Base-by-base conservation (phyloP, 768 basidiomycete genomes). In the Lactarius sanguifluus region DNA sequence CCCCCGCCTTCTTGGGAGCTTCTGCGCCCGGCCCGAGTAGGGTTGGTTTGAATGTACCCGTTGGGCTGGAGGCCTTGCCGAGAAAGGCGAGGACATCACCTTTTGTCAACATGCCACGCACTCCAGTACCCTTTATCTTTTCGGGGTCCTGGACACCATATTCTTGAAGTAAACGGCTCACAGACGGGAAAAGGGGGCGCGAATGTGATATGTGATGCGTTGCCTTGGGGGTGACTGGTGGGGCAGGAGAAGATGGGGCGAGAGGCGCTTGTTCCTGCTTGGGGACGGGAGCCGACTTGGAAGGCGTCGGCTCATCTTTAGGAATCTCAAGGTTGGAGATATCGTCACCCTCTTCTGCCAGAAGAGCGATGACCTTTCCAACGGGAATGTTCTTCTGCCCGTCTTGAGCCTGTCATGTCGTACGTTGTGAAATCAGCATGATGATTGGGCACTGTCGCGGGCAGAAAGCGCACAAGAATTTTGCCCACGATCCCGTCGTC, bases 331-430 rank as follows among this genome's bases (percentile, higher is more conserved):
- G 84, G 73, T 90, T 88, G 61, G 94, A 87, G 65, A 98, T 87
- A 76, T 98, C 92, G 77, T 99, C 96, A 9, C 96, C 96, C 76
- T 96, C 92, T 75, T 99, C 96, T 32, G 94, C 96, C 9, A 98
- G 84, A 52, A 99, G 81, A 2, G 94, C 96, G 72, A 99, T 98
- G 25, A 89, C 76, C 75, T 88, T 88, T 56, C 97, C 97, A 55
- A 98, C 91, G 0, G 87, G 82, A 62, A 99, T 83, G 72, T 89
- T 89, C 74, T 94, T 92, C 2, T 91, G 77, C 57, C 96, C 95
- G 59, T 93, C 91, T 36, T 81, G 81, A 52, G 81, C 76, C 92
- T 94, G 76, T 16, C 38, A 57, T 30, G 28, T 38, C 50, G 25
- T 54, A 59, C 20, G 25, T 56, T 32, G 15, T 18, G 25, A 57